These are phyloP conservation scores for Metrosideros polymorpha DNA, from an alignment of 441 rosid genomes.

Conservation along the genomic window DNA sequence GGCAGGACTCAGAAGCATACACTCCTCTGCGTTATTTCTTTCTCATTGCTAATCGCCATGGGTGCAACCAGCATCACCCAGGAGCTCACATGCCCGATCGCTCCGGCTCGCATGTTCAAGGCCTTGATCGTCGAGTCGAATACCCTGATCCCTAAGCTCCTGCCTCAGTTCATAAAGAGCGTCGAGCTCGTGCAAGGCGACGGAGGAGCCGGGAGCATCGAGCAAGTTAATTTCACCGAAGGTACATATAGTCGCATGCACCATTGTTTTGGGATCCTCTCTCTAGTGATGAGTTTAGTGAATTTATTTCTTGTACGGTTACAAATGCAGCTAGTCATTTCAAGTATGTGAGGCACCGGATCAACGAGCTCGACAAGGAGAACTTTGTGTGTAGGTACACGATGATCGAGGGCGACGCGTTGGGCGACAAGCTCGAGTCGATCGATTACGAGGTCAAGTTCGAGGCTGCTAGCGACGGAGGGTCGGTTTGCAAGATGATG, in stretches of 20 bases:
- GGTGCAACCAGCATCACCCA: slow-evolving; percentile 12
- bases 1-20: background rate
- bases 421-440: slow-evolving; percentile 19
- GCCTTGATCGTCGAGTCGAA: slow-evolving; percentile 26
- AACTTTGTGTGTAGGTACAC: slow-evolving; percentile 22
- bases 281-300: background rate
- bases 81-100: slow-evolving; percentile 17
- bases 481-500: slow-evolving; percentile 16
- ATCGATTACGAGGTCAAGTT: slow-evolving; percentile 24
- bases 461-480: slow-evolving; percentile 16
- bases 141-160: slow-evolving; percentile 24
- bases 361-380: slow-evolving; percentile 16
- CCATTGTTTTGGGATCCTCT: background rate
- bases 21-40: no score
- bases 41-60: background rate
- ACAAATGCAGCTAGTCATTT: slow-evolving; percentile 10
- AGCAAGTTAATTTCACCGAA: slow-evolving; percentile 26
- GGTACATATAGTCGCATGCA: background rate
- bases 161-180: slow-evolving; percentile 31
- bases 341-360: slow-evolving; percentile 27
- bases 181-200: slow-evolving; percentile 19
- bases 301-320: background rate
- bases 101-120: slow-evolving; percentile 23
- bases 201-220: slow-evolving; percentile 26
- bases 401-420: slow-evolving; percentile 21